These are phyloP conservation scores for Solanum piurae DNA, from an alignment of 257 asterid genomes.

Conservation along the genomic window DNA sequence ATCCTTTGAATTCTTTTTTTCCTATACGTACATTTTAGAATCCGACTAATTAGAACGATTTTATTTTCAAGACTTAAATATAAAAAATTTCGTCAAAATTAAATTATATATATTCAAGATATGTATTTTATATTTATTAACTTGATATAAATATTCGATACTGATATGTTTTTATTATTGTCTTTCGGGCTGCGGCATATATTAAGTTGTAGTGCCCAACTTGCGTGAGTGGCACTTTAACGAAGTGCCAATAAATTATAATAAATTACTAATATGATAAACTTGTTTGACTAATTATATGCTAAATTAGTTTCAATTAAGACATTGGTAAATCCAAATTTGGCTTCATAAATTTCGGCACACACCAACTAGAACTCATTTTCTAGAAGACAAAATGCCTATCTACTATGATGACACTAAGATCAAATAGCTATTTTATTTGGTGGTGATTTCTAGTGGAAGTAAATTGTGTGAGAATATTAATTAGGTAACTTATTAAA, in stretches of 20 bases:
- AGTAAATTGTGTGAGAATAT: background rate
- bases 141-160: too few relatives aligned
- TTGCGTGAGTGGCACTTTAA: background rate
- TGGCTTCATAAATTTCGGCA: background rate
- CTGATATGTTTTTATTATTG: too few relatives aligned
- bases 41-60: too few relatives aligned
- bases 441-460: background rate
- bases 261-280: background rate
- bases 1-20: too few relatives aligned
- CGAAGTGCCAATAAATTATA: background rate
- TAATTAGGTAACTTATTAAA: background rate
- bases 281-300: background rate
- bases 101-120: too few relatives aligned
- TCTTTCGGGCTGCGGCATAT: background rate
- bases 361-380: background rate
- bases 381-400: background rate
- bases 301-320: background rate
- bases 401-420: background rate
- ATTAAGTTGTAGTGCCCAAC: background rate
- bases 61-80: too few relatives aligned
- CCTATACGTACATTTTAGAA: too few relatives aligned
- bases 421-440: background rate
- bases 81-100: rapidly evolving
- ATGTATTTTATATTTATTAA: too few relatives aligned
- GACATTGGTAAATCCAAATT: background rate